Evolutionary conservation across 2,329 filamentous ascomycete species (phyloP).

Genomic region (Apiospora aurea): DNA sequence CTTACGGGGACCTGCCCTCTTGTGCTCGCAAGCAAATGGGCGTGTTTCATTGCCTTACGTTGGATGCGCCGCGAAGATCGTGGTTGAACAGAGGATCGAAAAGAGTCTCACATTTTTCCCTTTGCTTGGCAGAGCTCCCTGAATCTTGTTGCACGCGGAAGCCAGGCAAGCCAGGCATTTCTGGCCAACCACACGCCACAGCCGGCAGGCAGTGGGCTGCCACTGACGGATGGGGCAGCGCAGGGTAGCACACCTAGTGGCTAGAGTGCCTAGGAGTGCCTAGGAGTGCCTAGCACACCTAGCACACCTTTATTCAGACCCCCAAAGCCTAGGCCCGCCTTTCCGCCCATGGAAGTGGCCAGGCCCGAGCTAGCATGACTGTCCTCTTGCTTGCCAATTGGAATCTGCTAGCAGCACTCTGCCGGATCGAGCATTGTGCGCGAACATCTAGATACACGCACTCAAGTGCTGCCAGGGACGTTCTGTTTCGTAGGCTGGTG

Average conservation of each 20-base stretch:
- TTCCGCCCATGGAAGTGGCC: not conserved
- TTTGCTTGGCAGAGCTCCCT: conserved; percentile 12
- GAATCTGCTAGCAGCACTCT: not conserved
- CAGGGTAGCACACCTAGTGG: too few relatives aligned
- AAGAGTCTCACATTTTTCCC: not conserved
- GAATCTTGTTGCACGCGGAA: not conserved
- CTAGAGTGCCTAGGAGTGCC: too few relatives aligned
- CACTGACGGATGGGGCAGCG: conserved; percentile 18
- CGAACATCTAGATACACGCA: not conserved
- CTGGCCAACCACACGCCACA: conserved; percentile 2
- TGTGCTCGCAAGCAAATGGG: not conserved
- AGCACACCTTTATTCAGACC: not conserved
- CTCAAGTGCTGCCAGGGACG: too few relatives aligned
- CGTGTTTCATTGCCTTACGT: conserved; percentile 12
- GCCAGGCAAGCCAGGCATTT: not conserved
- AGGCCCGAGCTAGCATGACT: not conserved
- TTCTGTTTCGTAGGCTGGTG: not conserved
- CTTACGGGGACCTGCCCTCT: not conserved
- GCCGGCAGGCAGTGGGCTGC: not conserved
- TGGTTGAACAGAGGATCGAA: conserved; percentile 13
- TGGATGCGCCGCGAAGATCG: not conserved
- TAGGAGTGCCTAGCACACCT: too few relatives aligned
- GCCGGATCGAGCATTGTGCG: not conserved
- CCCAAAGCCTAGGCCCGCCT: conserved; percentile 9
- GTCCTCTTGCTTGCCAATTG: not conserved